Base-by-base conservation (phyloP, 495 filamentous ascomycete genomes). In the Monascus purpureus region DNA sequence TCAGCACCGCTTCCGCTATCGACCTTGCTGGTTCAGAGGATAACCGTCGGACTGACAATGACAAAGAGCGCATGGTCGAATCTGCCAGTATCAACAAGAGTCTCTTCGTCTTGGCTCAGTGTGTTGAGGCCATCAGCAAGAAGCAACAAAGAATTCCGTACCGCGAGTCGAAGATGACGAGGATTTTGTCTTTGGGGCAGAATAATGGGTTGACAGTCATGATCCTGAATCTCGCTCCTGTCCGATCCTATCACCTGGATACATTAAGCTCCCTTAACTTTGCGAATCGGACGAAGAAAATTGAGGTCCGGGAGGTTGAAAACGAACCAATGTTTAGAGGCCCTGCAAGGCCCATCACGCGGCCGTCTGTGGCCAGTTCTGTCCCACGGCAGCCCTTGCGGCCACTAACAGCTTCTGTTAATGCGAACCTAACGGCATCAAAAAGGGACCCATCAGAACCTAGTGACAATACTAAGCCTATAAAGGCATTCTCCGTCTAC, bases 21-120 rank as follows among this genome's bases (percentile, higher is more conserved):
- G 90, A 97, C 62, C 67, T 97, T 41, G 90, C 90, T 29, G 90
- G 90, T 7, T 93, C 85, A 8, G 90, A 97, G 53, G 90, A 97
- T 49, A 97, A 97, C 51, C 67, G 90, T 15, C 59, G 90, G 20
- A 97, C 90, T 0, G 86, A 93, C 20, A 97, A 97, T 56, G 83
- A 78, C 39, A 92, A 90, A 55, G 85, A 94, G 47, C 66, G 90
- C 9, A 69, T 97, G 63, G 69, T 92, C 2, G 90, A 97, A 52
- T 93, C 85, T n/a, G 84, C 87, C 2, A 92, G 84, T 49, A 97
- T 97, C 63, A 97, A 97, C 66, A 97, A 95, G 61, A 87, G 79
- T 39, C 65, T 97, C 8, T 97, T 97, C 43, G 86, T 93, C 18
- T 61, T 97, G 17, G 84, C 84, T 14, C 86, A 95, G 50, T 97